phyloP scores from a whole-genome alignment of 352 stramenopile genomes.

The Phytopythium vexans region DNA sequence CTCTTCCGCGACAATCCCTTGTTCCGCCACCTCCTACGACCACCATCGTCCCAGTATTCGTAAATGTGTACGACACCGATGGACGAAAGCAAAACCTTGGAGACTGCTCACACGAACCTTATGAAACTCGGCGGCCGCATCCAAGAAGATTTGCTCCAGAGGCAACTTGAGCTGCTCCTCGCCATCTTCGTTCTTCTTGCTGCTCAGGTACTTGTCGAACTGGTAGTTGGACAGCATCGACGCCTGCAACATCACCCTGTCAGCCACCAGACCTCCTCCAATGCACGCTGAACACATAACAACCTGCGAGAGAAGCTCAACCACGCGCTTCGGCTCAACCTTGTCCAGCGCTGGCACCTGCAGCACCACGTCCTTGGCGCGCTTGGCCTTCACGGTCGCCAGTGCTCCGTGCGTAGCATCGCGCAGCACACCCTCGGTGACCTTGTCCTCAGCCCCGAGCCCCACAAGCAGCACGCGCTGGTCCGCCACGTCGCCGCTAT shows the following conservation, averaged over 20 bases:
- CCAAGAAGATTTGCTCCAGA: conserved; percentile 61
- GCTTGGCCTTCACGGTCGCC: conserved; percentile 44
- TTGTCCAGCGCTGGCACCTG: conserved; percentile 45
- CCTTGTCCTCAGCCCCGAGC: conserved; percentile 59
- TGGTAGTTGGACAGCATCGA: conserved; percentile 87
- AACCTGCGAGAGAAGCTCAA: conserved; percentile 62
- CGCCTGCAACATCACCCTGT: conserved; percentile 15
- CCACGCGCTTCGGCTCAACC: conserved; percentile 37
- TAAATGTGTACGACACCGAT: not conserved
- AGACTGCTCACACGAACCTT: conserved; percentile 20
- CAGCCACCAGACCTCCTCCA: not conserved
- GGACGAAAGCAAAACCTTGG: not conserved
- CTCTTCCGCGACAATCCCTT: conserved; percentile 67
- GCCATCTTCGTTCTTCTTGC: conserved; percentile 48
- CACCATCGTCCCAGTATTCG: conserved; percentile 2
- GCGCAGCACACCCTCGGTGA: conserved; percentile 61
- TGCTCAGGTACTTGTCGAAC: conserved; percentile 80
- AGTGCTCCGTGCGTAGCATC: conserved; percentile 67
- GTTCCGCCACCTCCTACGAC: conserved; percentile 54
- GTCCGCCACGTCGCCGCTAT: conserved; percentile 24
- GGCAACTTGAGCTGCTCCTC: conserved; percentile 67
- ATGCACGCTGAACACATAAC: not conserved
- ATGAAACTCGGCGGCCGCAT: conserved; percentile 51
- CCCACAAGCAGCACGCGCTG: conserved; percentile 75
- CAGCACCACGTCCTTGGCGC: conserved; percentile 45